Base-by-base conservation (phyloP, 2,329 filamentous ascomycete genomes). In the Didymella pomorum region DNA sequence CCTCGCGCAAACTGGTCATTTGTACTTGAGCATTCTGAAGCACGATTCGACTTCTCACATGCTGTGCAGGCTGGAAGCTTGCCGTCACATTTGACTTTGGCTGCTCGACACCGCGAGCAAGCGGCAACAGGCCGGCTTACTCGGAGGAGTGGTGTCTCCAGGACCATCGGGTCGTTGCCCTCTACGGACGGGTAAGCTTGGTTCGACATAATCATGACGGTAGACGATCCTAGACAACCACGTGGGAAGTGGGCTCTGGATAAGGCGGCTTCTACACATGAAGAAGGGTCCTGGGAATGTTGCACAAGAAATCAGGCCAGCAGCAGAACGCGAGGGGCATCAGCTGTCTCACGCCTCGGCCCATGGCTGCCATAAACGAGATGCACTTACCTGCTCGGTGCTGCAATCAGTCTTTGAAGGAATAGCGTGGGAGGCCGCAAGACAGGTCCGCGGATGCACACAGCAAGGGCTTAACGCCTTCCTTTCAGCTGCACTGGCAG, bases 31-130 rank as follows among this genome's bases (percentile, higher is more conserved):
- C 95, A 99, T 74, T 96, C 93, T 60, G 84, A 88, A 54, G 91
- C 88, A 61, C 92, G 89, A 28, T 93, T 93, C 14, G 92, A 92
- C 78, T 93, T 93, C 78, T 97, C 94, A 74, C 95, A 98, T 18
- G 94, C 94, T 8, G 93, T 96, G 74, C 95, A 99, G 8, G 93
- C 93, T 11, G 95, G 95, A 35, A 98, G 82, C 77, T 97, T 97
- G 61, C 95, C 94, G 79, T 98, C 95, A 72, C 95, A 99, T 87
- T 96, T 97, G 75, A 98, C 93, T 81, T 99, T 99, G 52, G 94
- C 93, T 61, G 89, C 87, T 60, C 95, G 91, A 80, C 91, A 94
- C 82, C 90, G 84, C 58, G 90, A 91, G 75, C 91, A 94, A 23
- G 91, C 91, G 53, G 90, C 90, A 48, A 92, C 90, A 5, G 91